A percentile compares a stretch with the other conserved stretches of the same genome.
phyloP scores from a whole-genome alignment of 768 basidiomycete genomes.

The Kockovaella imperatae region DNA sequence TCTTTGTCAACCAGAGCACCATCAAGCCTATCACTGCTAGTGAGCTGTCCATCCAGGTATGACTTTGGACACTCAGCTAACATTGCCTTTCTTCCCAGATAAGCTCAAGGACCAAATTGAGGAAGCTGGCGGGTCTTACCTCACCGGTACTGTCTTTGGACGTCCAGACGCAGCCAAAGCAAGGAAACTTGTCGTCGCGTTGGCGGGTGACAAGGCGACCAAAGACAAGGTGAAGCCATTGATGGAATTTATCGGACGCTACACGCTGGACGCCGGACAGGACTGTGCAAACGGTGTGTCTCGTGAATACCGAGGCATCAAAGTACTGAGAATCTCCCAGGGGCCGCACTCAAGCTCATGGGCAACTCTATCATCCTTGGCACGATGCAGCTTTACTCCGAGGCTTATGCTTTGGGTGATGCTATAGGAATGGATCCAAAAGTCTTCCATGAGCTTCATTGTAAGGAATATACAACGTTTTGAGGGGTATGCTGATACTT shows the following conservation, averaged over 20 bases:
- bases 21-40: constrained; percentile 18
- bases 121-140: constrained; percentile 10
- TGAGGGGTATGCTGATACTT: neutral
- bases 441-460: constrained; percentile 11
- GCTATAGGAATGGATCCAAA: constrained; percentile 15
- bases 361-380: constrained; percentile 19
- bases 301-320: neutral
- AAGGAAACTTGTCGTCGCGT: constrained; percentile 9
- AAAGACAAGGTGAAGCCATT: constrained; percentile 11
- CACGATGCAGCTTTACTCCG: constrained; percentile 15
- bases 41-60: neutral
- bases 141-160: constrained; percentile 23
- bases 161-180: constrained; percentile 15
- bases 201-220: constrained; percentile 7
- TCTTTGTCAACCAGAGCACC: constrained; percentile 23
- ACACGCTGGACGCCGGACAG: constrained; percentile 20
- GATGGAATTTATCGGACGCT: constrained; percentile 11
- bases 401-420: constrained; percentile 20
- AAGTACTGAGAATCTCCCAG: neutral
- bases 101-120: constrained; percentile 10
- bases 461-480: constrained; percentile 6
- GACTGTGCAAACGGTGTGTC: constrained; percentile 19
- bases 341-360: constrained; percentile 15
- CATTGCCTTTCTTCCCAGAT: neutral
- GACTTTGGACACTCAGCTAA: neutral